Evolutionary conservation across 2,329 filamentous ascomycete species (phyloP), one percentile per base, ranked within the genome.

Genomic region (Monilinia fructicola): DNA sequence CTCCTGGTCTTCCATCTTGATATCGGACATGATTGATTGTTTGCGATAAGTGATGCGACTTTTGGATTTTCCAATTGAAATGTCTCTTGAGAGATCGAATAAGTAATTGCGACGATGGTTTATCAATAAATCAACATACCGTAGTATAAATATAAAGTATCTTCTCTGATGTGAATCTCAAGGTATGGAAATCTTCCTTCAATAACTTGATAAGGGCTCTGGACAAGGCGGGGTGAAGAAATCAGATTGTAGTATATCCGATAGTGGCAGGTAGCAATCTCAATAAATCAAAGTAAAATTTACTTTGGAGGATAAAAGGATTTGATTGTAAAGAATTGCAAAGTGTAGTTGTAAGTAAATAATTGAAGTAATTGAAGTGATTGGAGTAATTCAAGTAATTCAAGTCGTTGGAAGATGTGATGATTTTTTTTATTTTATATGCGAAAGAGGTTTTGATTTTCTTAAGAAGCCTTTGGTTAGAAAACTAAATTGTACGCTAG

Each of bases 161-260:
- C 18, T 46, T 46, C 5, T 21, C 21, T n/a, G 40, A 42, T 46
- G 46, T 44, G n/a, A 42, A 31, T 54, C 46, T 21, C 6, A 53
- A 42, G 61, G 68, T 59, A 66, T 67, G 58, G 18, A 68, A 56
- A 67, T 26, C 40, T 55, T 54, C 59, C 42, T 58, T 2, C 40
- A 42, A 16, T 42, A 42, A 18, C 40, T 69, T 63, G 55, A 66
- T 56, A 67, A 65, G 62, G 62, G 48, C 54, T n/a, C n/a, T n/a
- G 54, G 63, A 56, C 67, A 68, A 73, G 70, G 73, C 73, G 73
- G 73, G 73, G 73, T 73, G 58, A 63, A 69, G 56, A 62, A 58
- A 67, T 64, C 52, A 58, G 60, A 59, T 65, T 18, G 7, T 26
- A 12, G 50, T 18, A 9, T n/a, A 50, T 50, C 4, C 28, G 28